Percentiles rank a stretch among this genome's conserved stretches.
These are phyloP conservation scores for Amanita brunnescens DNA, from an alignment of 768 basidiomycete species.

Conservation along the genomic window DNA sequence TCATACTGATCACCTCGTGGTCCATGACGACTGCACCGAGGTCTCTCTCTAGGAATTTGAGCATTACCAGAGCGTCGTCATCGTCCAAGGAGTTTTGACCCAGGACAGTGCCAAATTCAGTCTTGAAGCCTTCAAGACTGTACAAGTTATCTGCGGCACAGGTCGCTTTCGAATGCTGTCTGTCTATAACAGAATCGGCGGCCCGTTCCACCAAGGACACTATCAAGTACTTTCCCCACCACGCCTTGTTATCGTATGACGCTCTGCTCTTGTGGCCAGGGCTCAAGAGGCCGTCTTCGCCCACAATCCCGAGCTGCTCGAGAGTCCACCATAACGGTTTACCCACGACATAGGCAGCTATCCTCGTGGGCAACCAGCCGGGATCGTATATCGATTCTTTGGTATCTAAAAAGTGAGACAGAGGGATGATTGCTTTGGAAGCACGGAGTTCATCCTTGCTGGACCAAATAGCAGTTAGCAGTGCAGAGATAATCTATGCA, in stretches of 20 bases:
- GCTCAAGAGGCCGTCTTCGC: constrained; percentile 42
- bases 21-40: constrained; percentile 52
- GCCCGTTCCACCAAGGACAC: constrained; percentile 56
- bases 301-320: constrained; percentile 66
- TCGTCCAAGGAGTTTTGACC: constrained; percentile 30
- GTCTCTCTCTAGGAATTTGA: constrained; percentile 79
- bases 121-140: constrained; percentile 50
- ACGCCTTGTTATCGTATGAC: constrained; percentile 35
- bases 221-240: constrained; percentile 68
- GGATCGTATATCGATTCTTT: constrained; percentile 58
- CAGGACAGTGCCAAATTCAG: constrained; percentile 40
- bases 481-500: constrained; percentile 2
- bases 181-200: constrained; percentile 45
- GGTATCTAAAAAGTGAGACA: constrained; percentile 46
- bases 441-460: constrained; percentile 62
- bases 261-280: constrained; percentile 15
- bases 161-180: constrained; percentile 31
- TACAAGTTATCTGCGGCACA: constrained; percentile 56
- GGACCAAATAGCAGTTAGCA: constrained; percentile 26
- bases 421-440: constrained; percentile 34
- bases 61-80: constrained; percentile 61
- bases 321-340: constrained; percentile 85
- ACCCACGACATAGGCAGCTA: constrained; percentile 64
- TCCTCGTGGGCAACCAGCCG: constrained; percentile 59
- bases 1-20: constrained; percentile 44